Base-by-base conservation (phyloP, 805 yeast species). In the Komagataella kurtzmanii region DNA sequence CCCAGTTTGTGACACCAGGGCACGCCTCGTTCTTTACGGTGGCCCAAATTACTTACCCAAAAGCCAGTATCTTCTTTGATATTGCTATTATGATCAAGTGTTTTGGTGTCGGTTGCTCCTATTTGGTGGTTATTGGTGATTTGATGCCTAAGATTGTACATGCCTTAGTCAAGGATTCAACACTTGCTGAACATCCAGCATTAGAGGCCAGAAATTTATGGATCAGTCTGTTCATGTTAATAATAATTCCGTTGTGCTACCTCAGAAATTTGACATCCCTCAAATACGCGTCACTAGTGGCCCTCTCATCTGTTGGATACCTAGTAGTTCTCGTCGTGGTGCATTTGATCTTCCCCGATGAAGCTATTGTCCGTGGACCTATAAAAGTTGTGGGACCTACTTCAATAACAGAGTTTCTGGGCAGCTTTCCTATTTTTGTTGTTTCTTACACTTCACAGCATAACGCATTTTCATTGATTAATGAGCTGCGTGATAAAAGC, bases 401-500 rank as follows among this genome's bases (percentile, higher is more conserved):
- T 23, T 65, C 75, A 4, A 62, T 73, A 14, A 57, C 73, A 0
- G 64, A 76, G 3, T 69, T 80, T n/a, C 72, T 90, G 17, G 74
- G 85, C 21, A 80, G 93, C 8, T 80, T 90, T 63, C 95, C 97
- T n/a, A 85, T 90, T 56, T 82, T 89, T 58, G 91, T 91, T 12
- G 90, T 91, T 71, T 96, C 97, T 0, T 91, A 81, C 66, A 91
- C 98, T 0, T 93, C 97, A 60, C 97, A 91, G 62, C 97, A 91
- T 65, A 91, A 91, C 67, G 88, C 88, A 88, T 88, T 88, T 60
- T 80, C 96, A 1, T 78, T 90, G 52, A 77, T 89, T 51, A 91
- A 90, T 60, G 98, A 91, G 67, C 75, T 90, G 24, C 66, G 65
- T 30, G 80, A 80, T 57, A 75, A 74, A 54, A 68, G 84, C 0